phyloP scores from a whole-genome alignment of 371 early-diverging fungal species.

The Actinomucor elegans region DNA sequence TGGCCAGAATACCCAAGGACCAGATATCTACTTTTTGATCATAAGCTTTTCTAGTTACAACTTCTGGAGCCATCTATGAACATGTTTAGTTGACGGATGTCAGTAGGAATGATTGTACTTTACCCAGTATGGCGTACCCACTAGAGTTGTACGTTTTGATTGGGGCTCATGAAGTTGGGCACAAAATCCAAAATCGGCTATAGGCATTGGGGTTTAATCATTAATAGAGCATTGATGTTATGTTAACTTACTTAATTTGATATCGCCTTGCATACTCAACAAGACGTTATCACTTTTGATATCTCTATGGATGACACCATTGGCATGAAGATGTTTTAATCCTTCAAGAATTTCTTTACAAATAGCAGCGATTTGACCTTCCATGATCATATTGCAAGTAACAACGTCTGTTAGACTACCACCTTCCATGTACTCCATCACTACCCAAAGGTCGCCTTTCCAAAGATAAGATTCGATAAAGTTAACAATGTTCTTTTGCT shows the following conservation, averaged over 20 bases:
- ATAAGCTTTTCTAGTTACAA: slow-evolving; percentile 91
- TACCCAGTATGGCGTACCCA: slow-evolving; percentile 91
- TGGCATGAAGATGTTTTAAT: slow-evolving; percentile 89
- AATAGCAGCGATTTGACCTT: slow-evolving; percentile 95
- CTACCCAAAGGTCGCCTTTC: slow-evolving; percentile 89
- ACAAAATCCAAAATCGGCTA: slow-evolving; percentile 96
- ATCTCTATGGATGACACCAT: slow-evolving; percentile 96
- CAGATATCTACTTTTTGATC: slow-evolving; percentile 96
- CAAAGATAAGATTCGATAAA: slow-evolving; percentile 91
- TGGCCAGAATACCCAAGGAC: slow-evolving; percentile 96
- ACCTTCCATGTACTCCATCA: slow-evolving; percentile 98
- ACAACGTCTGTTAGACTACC: slow-evolving; percentile 93
- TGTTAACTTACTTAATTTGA: slow-evolving; percentile 89
- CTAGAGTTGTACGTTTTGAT: slow-evolving; percentile 88
- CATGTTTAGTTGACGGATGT: background rate
- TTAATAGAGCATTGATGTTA: background rate
- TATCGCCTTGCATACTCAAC: slow-evolving; percentile 81
- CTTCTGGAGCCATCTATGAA: slow-evolving; percentile 91
- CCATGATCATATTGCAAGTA: slow-evolving; percentile 89
- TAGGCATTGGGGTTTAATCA: slow-evolving; percentile 2
- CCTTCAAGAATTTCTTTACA: slow-evolving; percentile 91
- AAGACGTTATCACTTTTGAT: slow-evolving; percentile 97
- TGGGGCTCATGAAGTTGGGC: slow-evolving; percentile 83
- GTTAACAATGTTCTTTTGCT: slow-evolving; percentile 95
- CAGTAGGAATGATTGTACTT: background rate